Base-by-base conservation (phyloP, 768 basidiomycete genomes). In the Hygrocybe punicea region DNA sequence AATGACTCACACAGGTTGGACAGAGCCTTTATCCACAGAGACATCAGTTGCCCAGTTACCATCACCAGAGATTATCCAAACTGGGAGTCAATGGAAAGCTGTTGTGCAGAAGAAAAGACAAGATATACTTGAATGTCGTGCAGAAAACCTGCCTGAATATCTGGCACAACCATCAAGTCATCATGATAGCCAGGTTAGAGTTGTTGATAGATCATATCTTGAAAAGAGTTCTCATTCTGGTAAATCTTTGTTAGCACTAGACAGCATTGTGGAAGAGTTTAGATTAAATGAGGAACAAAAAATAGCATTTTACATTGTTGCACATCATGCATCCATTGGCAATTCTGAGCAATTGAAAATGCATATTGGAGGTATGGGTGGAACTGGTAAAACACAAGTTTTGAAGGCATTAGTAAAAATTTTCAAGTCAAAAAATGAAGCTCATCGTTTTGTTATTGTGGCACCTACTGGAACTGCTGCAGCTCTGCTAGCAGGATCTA, bases 361-460 rank as follows among this genome's bases (percentile, higher is more conserved):
- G 71, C 68, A 72, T 46, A 44, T 74, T 6, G 70, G 68, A 16
- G 73, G 73, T 7, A 65, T 68, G 57, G 71, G 69, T 48, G 73
- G 73, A 0, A 71, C 71, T 10, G 72, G 72, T 0, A 76, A 74
- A 56, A 61, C 67, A 0, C 66, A 68, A 23, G 71, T 76, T 0
- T 62, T 76, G 1, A 59, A 67, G 46, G 65, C 71, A 19, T 4
- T 70, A 9, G 51, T 63, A 3, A 2, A 51, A 35, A 63, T 65
- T 23, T 73, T 74, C 58, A 13, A 53, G 36, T 9, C 13, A 21
- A 3, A 65, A 55, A 50, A 61, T 69, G 55, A 72, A 68, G 40
- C 58, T 35, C 7, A 72, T 71, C 2, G 65, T 50, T 61, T 67
- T 54, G 44, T 67, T 1, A 45, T 71, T 2, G 52, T 71, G 1